Base-by-base conservation (phyloP, 306 rosid genomes). In the Coriaria nepalensis region DNA sequence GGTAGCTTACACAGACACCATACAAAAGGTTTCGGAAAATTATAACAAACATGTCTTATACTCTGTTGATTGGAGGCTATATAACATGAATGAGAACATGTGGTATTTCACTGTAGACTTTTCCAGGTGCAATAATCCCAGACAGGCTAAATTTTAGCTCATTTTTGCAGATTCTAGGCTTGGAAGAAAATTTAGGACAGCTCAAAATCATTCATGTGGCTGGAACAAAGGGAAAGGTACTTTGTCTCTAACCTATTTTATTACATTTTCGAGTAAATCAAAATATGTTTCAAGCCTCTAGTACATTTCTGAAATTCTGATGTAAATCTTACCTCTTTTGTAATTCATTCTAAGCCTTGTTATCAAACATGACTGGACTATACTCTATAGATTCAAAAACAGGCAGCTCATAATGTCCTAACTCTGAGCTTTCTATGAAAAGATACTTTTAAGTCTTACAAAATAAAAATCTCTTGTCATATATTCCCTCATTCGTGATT, bases 201-300 rank as follows among this genome's bases (percentile, higher is more conserved):
- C 85, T 83, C 67, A 83, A 69, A 61, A 74, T 83, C 55, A 72
- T 83, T 67, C 94, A 83, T 40, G 90, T 83, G 46, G 90, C 90
- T 20, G 94, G 94, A 56, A 83, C 94, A 29, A 83, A 79, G 76
- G 94, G 94, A 52, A 83, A 83, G 94, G 94, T 80, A 65, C 45
- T 49, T 37, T 50, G 47, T 51, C 39, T 15, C 49, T 40, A 40
- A 47, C 43, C 38, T 40, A 37, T 36, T 10, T 14, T 58, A 4
- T 35, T 49, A 29, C 39, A 32, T 29, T 8, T 32, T 53, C 37
- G 6, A n/a, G 57, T 14, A 6, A 38, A 53, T 14, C 46, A 53
- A 20, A 40, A 53, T 10, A 7, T 10, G 36, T 39, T 53, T 15
- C 32, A 53, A 53, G 57, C 32, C 41, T n/a, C 33, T 40, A 13